These are phyloP conservation scores for Bruguiera parviflora DNA, from an alignment of 345 rosid species.

Conservation along the genomic window DNA sequence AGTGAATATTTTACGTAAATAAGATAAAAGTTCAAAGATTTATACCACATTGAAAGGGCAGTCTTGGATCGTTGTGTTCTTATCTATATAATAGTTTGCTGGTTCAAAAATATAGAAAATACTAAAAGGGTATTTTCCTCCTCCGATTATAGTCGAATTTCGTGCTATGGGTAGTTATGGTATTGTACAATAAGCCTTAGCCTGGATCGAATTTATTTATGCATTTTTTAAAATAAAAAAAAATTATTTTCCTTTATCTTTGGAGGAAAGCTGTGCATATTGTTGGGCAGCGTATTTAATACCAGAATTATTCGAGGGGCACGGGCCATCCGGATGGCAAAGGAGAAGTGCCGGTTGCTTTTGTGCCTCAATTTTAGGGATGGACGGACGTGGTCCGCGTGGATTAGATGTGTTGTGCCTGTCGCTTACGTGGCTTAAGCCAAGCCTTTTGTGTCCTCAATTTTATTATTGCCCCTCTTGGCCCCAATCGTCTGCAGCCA, in stretches of 20 bases:
- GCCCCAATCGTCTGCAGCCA: no score
- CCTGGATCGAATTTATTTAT: no score
- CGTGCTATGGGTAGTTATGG: background rate
- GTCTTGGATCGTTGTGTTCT: no score
- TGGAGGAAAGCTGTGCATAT: background rate
- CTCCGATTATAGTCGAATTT: no score
- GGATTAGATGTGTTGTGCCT: slow-evolving; percentile 22
- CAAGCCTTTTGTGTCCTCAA: slow-evolving; percentile 38
- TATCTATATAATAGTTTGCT: no score
- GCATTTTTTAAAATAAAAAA: no score
- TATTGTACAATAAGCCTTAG: background rate
- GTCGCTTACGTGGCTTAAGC: slow-evolving; percentile 47
- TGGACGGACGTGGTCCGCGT: slow-evolving; percentile 13
- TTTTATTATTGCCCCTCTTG: no score
- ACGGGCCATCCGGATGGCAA: background rate
- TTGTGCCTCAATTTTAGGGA: slow-evolving; percentile 43
- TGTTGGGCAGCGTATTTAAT: background rate
- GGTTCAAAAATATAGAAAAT: no score
- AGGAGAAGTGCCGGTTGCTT: slow-evolving; percentile 40
- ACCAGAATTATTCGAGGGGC: slow-evolving; percentile 3
- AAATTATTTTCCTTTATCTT: background rate
- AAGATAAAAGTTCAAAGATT: no score
- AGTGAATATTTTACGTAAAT: no score
- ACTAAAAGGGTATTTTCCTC: no score
- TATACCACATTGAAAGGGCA: no score